These are phyloP conservation scores for Sclerotinia nivalis DNA, from an alignment of 2,329 filamentous ascomycete species.

Conservation along the genomic window DNA sequence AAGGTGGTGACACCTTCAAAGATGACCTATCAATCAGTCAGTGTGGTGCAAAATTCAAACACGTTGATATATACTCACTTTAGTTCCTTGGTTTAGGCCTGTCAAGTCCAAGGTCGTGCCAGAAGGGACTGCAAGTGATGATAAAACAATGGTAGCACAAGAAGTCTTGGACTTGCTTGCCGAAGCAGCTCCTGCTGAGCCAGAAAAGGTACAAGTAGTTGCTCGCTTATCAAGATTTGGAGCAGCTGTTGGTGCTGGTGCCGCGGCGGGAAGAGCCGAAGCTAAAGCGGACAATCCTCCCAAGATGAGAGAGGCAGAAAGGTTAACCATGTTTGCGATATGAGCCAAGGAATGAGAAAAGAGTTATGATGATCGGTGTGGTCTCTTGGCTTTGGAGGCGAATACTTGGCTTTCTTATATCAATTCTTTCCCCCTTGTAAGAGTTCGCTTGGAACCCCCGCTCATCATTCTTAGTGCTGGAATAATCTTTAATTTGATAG, in stretches of 20 bases:
- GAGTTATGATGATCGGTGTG: neutral
- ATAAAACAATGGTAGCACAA: conserved; percentile 57
- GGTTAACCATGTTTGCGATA: conserved; percentile 13
- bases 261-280: conserved; percentile 12
- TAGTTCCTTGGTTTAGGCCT: conserved; percentile 51
- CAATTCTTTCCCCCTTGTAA: neutral
- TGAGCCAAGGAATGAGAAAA: conserved; percentile 6
- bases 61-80: conserved; percentile 19
- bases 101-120: conserved; percentile 61
- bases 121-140: conserved; percentile 56
- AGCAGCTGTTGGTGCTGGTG: conserved; percentile 11
- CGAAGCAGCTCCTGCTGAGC: conserved; percentile 44
- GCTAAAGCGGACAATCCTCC: conserved; percentile 18
- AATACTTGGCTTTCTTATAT: conserved; percentile 19
- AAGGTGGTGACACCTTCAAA: conserved; percentile 68
- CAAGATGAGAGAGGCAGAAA: conserved; percentile 7
- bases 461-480: conserved; percentile 13
- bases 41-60: neutral
- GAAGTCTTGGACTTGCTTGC: conserved; percentile 51
- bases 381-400: conserved; percentile 7
- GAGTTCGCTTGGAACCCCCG: neutral
- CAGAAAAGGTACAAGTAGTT: conserved; percentile 56
- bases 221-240: conserved; percentile 28
- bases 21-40: conserved; percentile 46
- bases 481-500: neutral